Conservation (phyloP, 2,329 filamentous ascomycete genomes). For the Xylaria sp. region DNA sequence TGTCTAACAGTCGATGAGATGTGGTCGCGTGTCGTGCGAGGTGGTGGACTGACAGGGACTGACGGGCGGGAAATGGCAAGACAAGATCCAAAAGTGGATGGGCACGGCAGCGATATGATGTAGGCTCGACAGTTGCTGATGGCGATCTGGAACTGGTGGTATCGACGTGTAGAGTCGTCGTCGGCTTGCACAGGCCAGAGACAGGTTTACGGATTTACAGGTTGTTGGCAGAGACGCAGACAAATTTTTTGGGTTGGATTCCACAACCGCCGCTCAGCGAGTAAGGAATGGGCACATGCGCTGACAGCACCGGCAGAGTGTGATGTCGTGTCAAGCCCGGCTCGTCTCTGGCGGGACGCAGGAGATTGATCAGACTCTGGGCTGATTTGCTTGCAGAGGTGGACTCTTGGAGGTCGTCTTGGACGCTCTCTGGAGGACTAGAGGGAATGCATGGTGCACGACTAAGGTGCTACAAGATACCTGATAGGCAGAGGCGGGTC, state of each 20-base stretch:
- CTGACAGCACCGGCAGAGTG: slow-evolving; percentile 35
- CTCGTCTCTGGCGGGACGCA: slow-evolving; percentile 28
- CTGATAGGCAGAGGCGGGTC: background rate
- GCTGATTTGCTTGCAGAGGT: slow-evolving; percentile 31
- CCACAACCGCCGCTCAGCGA: slow-evolving; percentile 37
- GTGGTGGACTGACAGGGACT: slow-evolving; percentile 9
- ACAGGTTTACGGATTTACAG: background rate
- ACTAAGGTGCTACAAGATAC: background rate
- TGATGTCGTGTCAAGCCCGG: slow-evolving; percentile 39
- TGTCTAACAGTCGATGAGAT: background rate
- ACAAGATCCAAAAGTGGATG: slow-evolving; percentile 25
- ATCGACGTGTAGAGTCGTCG: background rate
- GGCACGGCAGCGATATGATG: slow-evolving; percentile 6
- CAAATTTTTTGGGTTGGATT: slow-evolving; percentile 29
- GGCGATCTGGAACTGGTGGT: background rate
- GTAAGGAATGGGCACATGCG: slow-evolving; percentile 40
- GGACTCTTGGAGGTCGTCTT: slow-evolving; percentile 10
- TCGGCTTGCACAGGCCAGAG: background rate
- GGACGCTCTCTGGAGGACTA: background rate
- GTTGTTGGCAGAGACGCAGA: slow-evolving; percentile 11
- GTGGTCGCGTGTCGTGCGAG: slow-evolving; percentile 35
- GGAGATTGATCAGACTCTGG: slow-evolving; percentile 36
- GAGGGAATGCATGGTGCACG: slow-evolving; percentile 9
- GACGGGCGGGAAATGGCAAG: slow-evolving; percentile 12
- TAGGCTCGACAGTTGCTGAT: background rate